Conservation (phyloP, 305 asterid genomes). For the Lippia alba region DNA sequence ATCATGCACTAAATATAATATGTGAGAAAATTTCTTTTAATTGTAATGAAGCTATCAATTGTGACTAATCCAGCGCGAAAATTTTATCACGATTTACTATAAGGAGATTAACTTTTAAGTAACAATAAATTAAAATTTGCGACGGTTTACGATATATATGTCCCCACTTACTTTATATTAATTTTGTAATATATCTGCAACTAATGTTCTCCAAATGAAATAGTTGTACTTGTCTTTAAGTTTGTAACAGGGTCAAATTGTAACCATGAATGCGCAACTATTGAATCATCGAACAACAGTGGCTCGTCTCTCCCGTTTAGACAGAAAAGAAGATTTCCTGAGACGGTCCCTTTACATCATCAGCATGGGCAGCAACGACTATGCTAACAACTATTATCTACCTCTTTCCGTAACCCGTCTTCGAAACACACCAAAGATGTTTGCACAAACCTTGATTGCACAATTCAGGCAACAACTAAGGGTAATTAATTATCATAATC, state of each 20-base stretch:
- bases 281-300: slow-evolving; percentile 39
- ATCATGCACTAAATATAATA: too few species aligned
- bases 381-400: slow-evolving; percentile 59
- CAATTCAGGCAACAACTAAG: slow-evolving; percentile 44
- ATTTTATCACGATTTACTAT: too few species aligned
- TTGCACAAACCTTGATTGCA: slow-evolving; percentile 39
- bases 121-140: too few species aligned
- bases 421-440: slow-evolving; percentile 38
- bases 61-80: too few species aligned
- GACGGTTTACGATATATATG: too few species aligned
- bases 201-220: too few species aligned
- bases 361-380: slow-evolving; percentile 65
- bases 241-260: slow-evolving; percentile 49
- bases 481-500: slow-evolving; percentile 29
- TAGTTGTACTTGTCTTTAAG: too few species aligned
- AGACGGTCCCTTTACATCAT: slow-evolving; percentile 51
- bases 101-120: too few species aligned
- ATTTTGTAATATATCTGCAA: too few species aligned
- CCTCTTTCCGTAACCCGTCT: slow-evolving; percentile 34
- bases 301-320: slow-evolving; percentile 3
- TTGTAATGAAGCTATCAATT: too few species aligned
- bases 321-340: slow-evolving; percentile 30
- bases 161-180: too few species aligned
- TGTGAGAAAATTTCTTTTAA: too few species aligned
- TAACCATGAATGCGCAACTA: slow-evolving; percentile 51